Evolutionary conservation across 1,139 yeast species (phyloP).

Genomic region (Taphrina sp.): DNA sequence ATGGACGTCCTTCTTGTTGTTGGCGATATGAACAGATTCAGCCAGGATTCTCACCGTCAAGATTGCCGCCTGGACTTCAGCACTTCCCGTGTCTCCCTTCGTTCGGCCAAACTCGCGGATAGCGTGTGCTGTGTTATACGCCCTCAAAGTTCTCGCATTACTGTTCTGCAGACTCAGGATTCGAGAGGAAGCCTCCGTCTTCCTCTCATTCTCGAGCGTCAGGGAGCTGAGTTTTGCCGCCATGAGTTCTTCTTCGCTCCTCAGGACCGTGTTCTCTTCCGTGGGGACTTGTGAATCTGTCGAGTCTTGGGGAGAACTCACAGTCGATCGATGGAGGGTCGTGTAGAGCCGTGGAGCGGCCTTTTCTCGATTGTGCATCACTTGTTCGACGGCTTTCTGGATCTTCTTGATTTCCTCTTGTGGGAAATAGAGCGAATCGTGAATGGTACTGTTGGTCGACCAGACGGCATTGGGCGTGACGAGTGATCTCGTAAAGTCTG

Average conservation of each 20-base stretch:
- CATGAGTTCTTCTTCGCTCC: constrained; percentile 1
- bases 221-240: background rate
- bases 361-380: background rate
- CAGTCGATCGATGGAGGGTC: background rate
- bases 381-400: constrained; percentile 6
- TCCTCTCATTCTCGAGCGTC: constrained; percentile 46
- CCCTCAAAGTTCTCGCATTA: constrained; percentile 57
- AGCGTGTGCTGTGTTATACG: constrained; percentile 64
- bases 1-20: constrained; percentile 68
- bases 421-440: constrained; percentile 2
- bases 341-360: constrained; percentile 4
- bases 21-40: constrained; percentile 70
- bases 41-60: constrained; percentile 77
- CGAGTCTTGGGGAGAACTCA: background rate
- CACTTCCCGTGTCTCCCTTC: constrained; percentile 89
- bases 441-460: constrained; percentile 3
- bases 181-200: constrained; percentile 68
- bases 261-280: background rate
- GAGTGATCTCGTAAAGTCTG: constrained; percentile 29
- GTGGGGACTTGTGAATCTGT: background rate
- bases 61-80: constrained; percentile 94
- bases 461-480: constrained; percentile 20
- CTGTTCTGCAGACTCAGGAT: constrained; percentile 74
- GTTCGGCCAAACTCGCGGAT: constrained; percentile 73
- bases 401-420: constrained; percentile 3